Conservation (phyloP, 257 asterid species). For the Rehmannia glutinosa region DNA sequence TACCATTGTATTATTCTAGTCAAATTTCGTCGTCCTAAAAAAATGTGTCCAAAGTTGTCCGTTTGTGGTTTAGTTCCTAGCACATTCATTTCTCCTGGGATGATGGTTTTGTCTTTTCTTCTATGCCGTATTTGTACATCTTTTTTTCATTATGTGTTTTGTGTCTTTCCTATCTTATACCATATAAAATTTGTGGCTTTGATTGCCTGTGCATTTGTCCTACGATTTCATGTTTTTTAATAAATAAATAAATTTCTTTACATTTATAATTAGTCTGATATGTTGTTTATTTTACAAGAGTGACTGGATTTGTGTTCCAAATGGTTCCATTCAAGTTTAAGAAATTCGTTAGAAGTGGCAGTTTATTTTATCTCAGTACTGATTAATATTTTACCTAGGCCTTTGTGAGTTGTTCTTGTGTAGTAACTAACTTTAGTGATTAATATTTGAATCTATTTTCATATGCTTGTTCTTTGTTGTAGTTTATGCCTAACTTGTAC, state of each 20-base stretch:
- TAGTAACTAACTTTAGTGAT: neutral
- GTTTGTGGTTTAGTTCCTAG: neutral
- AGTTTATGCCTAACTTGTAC: constrained; percentile 11
- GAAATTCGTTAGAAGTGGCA: neutral
- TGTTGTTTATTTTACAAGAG: constrained; percentile 5
- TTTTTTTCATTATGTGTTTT: neutral
- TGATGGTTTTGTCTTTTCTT: neutral
- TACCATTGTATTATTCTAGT: too few relatives aligned
- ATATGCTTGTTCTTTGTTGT: neutral
- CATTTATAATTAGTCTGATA: neutral
- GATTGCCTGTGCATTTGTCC: neutral
- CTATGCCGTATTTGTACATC: neutral
- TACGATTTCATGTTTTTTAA: neutral
- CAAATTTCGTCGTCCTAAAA: too few relatives aligned
- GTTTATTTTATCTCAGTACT: neutral
- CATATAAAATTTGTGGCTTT: neutral
- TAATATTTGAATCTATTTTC: neutral
- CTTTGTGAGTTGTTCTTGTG: neutral
- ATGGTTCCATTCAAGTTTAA: neutral
- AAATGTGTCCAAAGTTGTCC: too few relatives aligned
- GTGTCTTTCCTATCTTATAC: neutral
- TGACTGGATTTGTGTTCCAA: neutral
- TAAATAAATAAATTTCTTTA: neutral
- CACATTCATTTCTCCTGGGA: neutral
- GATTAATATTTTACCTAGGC: neutral